Evolutionary conservation across 2,329 filamentous ascomycete genomes (phyloP), one percentile per base, ranked within the genome.

Genomic region (Ceratocystiopsis minuta): DNA sequence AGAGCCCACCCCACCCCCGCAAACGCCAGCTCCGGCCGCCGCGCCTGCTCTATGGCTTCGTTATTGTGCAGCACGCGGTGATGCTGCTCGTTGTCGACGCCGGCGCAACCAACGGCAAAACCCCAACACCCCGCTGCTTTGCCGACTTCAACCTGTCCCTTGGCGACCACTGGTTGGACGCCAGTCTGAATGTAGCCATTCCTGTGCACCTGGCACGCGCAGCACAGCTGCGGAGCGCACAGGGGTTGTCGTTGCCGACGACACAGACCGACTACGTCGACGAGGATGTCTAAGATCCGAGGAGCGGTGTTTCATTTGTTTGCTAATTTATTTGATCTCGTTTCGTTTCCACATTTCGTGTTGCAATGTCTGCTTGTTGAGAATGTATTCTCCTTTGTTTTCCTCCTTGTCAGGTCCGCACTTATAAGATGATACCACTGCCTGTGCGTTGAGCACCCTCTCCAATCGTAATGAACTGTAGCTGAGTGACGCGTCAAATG

Each of bases 1-100:
- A 10, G 24, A 28, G 24, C 24, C 7, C 6, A 28, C 5, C 24
- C 24, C 6, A 3, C 13, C 16, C 11, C 3, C 7, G n/a, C 5
- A 14, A 6, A 32, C 43, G 42, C 2, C 46, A 43, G 3, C 37
- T 49, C 6, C 44, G 43, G 14, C 43, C 47, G 16, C 54, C 55
- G 0, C 54, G 57, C 6, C 50, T 57, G 11, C 49, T 60, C n/a
- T 60, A 54, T 43, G 53, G 51, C 7, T 57, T 73, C 60, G 50
- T 70, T 57, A 50, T 74, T 58, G 35, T 60, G 57, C 46, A 72
- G 55, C 57, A 75, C 64, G 53, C 72, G 57, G 54, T 59, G 13
- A 49, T 59, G 43, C 48, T 60, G 16, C 49, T 55, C 15, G 73
- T 69, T 41, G 57, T 64, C 17, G 71, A 72, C 20, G 39, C 53